Evolutionary conservation across 345 rosid species (phyloP), one percentile per base, ranked within the genome.

Genomic region (Excoecaria cochinchinensis): DNA sequence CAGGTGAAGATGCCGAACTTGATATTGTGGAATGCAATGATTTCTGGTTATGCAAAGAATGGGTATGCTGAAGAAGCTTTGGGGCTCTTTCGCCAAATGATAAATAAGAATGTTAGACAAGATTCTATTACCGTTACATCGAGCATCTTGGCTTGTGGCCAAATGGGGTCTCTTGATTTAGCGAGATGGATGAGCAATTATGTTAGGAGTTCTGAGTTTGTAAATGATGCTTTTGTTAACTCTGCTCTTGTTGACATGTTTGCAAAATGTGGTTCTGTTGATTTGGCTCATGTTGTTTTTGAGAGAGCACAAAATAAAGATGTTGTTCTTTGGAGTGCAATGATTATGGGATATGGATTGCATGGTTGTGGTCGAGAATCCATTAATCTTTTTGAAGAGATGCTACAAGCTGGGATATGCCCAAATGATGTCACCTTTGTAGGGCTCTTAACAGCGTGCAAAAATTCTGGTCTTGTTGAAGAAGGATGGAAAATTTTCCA

Each of bases 21-120:
- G 75, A 84, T 87, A 24, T 75, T 90, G 75, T 86, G 91, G 92
- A 90, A 90, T 70, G 90, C 90, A 40, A 88, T 91, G 94, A 90
- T 88, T 69, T 91, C 97, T 79, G 94, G 92, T 50, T 88, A 90
- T 76, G 86, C 86, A 0, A 91, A 88, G 62, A 90, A 90, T 71
- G 94, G 94, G n/a, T 82, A 81, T 59, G 86, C 92, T 8, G 87
- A 80, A 72, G 85, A 89, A 69, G 92, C 90, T 67, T 75, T 88
- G 53, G 84, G 82, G 67, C 76, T 88, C 73, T 91, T 88, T 76
- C 85, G 70, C 25, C 76, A 77, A 70, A 91, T 91, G 91, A 82
- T 76, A 68, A 55, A 47, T 10, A 78, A 78, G 70, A 82, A 82
- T 47, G 71, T 84, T 57, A 78, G 57, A 80, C 82, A 82, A 0